Percentiles rank a stretch among this genome's conserved stretches.
Conservation (phyloP, 1,284 basidiomycete genomes). For the Peniophora sp. region DNA sequence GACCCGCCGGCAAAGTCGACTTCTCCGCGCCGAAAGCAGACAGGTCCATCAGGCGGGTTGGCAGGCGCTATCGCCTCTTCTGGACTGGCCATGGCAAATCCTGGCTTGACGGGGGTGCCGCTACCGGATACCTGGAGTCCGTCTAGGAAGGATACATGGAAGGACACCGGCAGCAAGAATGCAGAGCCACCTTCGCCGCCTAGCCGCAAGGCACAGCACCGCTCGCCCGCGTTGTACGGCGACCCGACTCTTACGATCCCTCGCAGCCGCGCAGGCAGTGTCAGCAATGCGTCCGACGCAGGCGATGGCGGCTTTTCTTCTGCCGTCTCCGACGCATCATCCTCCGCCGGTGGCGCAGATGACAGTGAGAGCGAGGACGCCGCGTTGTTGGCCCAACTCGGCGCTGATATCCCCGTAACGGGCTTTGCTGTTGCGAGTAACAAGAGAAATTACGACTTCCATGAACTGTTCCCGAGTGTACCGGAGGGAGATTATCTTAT, state of each 20-base stretch:
- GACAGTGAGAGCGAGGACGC: conserved; percentile 26
- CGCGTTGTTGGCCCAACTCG: conserved; percentile 36
- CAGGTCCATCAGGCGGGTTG: conserved; percentile 28
- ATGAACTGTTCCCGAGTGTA: conserved; percentile 82
- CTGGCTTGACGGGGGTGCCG: conserved; percentile 33
- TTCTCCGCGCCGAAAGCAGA: conserved; percentile 8
- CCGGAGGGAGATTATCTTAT: conserved; percentile 98
- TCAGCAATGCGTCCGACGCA: conserved; percentile 10
- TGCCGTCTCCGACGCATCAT: conserved; percentile 16
- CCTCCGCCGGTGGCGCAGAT: conserved; percentile 17
- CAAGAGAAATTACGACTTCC: conserved; percentile 93
- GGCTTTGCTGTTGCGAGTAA: conserved; percentile 97
- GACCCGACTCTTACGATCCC: background rate
- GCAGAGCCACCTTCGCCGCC: conserved; percentile 6
- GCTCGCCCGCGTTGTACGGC: conserved; percentile 9
- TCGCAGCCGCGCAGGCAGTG: conserved; percentile 1
- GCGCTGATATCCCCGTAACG: conserved; percentile 70
- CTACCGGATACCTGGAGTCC: conserved; percentile 21
- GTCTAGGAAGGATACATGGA: conserved; percentile 14
- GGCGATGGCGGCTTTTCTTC: conserved; percentile 17
- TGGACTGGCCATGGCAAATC: conserved; percentile 58
- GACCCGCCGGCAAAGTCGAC: conserved; percentile 24
- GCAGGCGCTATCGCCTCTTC: conserved; percentile 62
- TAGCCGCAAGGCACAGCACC: conserved; percentile 4
- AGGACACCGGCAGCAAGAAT: conserved; percentile 12